Evolutionary conservation across 345 rosid genomes (phyloP).

Genomic region (Murraya koenigii): DNA sequence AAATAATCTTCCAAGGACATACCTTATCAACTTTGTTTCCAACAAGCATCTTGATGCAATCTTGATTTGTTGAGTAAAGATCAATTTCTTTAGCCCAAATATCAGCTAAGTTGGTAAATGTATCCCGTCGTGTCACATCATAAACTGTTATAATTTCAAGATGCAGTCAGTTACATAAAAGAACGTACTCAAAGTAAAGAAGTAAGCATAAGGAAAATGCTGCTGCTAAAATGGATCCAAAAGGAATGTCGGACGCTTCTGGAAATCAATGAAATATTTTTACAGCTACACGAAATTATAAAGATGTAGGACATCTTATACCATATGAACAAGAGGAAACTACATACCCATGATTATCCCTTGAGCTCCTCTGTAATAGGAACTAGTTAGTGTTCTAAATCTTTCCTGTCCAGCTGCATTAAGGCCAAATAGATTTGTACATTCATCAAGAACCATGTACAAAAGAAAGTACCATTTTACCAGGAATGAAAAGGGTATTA

Average conservation of each 20-base stretch:
- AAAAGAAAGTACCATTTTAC: neutral
- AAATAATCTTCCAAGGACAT: neutral
- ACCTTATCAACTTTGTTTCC: slow-evolving; percentile 98
- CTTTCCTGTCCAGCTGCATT: slow-evolving; percentile 97
- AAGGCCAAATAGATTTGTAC: slow-evolving; percentile 8
- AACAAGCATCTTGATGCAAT: slow-evolving; percentile 95
- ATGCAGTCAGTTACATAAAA: slow-evolving; percentile 5
- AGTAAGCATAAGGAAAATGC: neutral
- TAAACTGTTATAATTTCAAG: slow-evolving; percentile 47
- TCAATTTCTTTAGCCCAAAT: slow-evolving; percentile 97
- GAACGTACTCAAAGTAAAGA: neutral
- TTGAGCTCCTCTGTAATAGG: slow-evolving; percentile 97
- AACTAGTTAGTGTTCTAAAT: slow-evolving; percentile 88
- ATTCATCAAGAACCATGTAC: neutral
- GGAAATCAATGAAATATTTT: neutral
- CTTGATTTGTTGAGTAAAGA: slow-evolving; percentile 84
- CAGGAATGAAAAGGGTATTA: neutral
- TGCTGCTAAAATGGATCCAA: neutral
- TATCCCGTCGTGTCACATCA: slow-evolving; percentile 86
- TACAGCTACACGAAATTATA: neutral
- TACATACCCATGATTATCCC: slow-evolving; percentile 85
- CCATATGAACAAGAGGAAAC: slow-evolving; percentile 2
- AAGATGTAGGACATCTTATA: neutral
- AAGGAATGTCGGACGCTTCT: neutral
- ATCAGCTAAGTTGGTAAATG: slow-evolving; percentile 87